These are phyloP conservation scores for Rhizopogon vinicolor DNA, from an alignment of 768 basidiomycete genomes.

Conservation along the genomic window DNA sequence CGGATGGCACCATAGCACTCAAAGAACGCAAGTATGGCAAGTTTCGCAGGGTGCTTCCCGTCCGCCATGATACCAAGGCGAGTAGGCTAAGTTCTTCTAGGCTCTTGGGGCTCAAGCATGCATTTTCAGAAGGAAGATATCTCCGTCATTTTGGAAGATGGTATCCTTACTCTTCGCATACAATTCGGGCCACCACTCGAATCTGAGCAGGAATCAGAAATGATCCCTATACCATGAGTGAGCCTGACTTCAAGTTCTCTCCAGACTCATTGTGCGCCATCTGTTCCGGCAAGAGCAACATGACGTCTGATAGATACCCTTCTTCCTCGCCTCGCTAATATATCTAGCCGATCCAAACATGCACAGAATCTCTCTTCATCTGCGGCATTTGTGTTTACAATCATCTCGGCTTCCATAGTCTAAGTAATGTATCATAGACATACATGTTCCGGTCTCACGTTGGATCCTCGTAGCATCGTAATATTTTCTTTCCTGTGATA, in stretches of 20 bases:
- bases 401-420: background rate
- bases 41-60: conserved; percentile 46
- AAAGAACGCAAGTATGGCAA: conserved; percentile 53
- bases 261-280: background rate
- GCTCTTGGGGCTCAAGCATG: background rate
- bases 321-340: background rate
- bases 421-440: background rate
- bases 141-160: conserved; percentile 51
- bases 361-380: background rate
- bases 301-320: background rate
- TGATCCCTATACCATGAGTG: conserved; percentile 46
- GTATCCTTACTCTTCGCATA: conserved; percentile 55
- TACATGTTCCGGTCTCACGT: background rate
- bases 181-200: conserved; percentile 41
- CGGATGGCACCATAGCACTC: conserved; percentile 37
- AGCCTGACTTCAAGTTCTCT: conserved; percentile 6
- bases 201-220: conserved; percentile 40
- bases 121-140: conserved; percentile 47
- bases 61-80: conserved; percentile 55
- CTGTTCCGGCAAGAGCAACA: conserved; percentile 1
- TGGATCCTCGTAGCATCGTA: background rate
- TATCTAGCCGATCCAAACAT: background rate
- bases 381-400: background rate
- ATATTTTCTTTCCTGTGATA: background rate
- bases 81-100: conserved; percentile 18